Conservation (phyloP, 495 filamentous ascomycete species). For the Aspergillus biplanus region DNA sequence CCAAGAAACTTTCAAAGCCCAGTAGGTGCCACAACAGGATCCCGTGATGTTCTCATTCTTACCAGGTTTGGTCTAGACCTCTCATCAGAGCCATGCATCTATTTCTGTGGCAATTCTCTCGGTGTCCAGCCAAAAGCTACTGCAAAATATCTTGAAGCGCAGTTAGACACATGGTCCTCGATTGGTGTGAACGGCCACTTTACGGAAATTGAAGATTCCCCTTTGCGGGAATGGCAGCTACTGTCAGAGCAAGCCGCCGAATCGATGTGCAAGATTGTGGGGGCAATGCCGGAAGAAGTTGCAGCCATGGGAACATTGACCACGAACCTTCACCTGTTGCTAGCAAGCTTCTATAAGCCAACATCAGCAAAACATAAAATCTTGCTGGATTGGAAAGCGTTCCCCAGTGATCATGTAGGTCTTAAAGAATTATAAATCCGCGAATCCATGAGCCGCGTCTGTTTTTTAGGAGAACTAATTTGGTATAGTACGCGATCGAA, state of each 20-base stretch:
- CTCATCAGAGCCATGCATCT: conserved; percentile 61
- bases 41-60: conserved; percentile 12
- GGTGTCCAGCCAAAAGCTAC: conserved; percentile 85
- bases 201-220: conserved; percentile 71
- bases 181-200: conserved; percentile 94
- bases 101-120: conserved; percentile 94
- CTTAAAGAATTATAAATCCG: not conserved
- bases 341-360: conserved; percentile 90
- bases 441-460: not conserved
- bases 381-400: conserved; percentile 90
- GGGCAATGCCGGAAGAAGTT: conserved; percentile 75
- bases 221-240: conserved; percentile 78
- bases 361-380: conserved; percentile 77
- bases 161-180: conserved; percentile 85
- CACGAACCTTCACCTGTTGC: conserved; percentile 84
- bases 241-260: conserved; percentile 71
- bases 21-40: conserved; percentile 27
- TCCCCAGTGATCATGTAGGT: conserved; percentile 86
- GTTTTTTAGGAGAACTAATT: not conserved
- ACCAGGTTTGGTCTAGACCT: conserved; percentile 35
- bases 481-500: conserved; percentile 80
- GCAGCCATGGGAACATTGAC: conserved; percentile 94
- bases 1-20: conserved; percentile 61
- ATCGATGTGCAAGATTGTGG: conserved; percentile 81
- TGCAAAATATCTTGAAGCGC: conserved; percentile 69